A percentile compares a stretch with the other conserved stretches of the same genome.
These are phyloP conservation scores for Myxozyma kluyveri DNA, from an alignment of 805 yeast species.

Conservation along the genomic window DNA sequence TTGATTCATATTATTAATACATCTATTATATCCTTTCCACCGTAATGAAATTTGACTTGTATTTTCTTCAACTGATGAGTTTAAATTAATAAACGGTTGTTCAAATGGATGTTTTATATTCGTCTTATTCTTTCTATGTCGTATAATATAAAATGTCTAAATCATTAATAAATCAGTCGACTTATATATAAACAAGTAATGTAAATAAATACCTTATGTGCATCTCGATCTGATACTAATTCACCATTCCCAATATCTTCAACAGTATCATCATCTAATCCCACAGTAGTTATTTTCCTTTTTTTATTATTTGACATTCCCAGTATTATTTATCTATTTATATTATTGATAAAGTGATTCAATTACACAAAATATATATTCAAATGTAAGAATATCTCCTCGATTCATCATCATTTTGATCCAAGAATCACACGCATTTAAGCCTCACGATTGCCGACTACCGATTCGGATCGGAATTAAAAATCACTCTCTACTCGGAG, in stretches of 20 bases:
- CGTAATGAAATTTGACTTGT: slow-evolving; percentile 6
- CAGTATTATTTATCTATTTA: background rate
- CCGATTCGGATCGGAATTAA: too few relatives aligned
- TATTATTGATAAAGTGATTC: too few relatives aligned
- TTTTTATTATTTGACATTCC: background rate
- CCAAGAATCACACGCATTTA: too few relatives aligned
- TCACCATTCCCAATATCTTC: background rate
- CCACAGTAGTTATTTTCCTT: background rate
- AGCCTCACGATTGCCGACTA: too few relatives aligned
- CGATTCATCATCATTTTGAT: too few relatives aligned
- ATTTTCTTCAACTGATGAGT: slow-evolving; percentile 11
- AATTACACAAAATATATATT: too few relatives aligned
- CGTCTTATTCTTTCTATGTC: slow-evolving; percentile 2
- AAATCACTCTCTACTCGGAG: background rate
- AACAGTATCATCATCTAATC: too few relatives aligned
- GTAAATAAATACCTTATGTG: slow-evolving; percentile 17
- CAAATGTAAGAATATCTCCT: too few relatives aligned
- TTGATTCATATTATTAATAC: slow-evolving; percentile 1
- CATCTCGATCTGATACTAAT: slow-evolving; percentile 21
- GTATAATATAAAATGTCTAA: slow-evolving; percentile 17
- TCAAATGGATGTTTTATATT: background rate
- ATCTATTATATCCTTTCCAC: slow-evolving; percentile 6
- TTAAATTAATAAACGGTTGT: slow-evolving; percentile 10
- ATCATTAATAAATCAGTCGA: background rate
- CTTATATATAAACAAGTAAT: background rate